Conservation (phyloP, 2,329 filamentous ascomycete genomes). For the Bipolaris cookei region DNA sequence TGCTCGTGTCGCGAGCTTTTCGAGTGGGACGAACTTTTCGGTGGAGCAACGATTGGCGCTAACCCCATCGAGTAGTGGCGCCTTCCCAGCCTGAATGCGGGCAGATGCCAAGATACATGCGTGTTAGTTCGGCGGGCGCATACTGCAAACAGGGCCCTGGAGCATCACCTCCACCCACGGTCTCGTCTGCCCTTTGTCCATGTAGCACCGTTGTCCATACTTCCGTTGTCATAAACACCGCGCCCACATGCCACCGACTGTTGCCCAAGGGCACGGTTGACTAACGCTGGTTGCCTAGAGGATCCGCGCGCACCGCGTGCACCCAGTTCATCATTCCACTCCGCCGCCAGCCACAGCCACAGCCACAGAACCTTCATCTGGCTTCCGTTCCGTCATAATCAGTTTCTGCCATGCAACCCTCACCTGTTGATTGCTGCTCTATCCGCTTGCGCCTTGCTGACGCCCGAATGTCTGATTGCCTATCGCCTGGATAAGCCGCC, state of each 20-base stretch:
- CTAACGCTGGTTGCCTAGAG: conserved; percentile 28
- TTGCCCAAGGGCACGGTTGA: background rate
- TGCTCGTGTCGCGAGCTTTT: conserved; percentile 15
- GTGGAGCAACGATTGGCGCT: conserved; percentile 24
- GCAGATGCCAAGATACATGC: conserved; percentile 7
- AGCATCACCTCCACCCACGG: background rate
- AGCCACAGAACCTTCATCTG: conserved; percentile 23
- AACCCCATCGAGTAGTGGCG: conserved; percentile 15
- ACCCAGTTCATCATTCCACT: conserved; percentile 34
- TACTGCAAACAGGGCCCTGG: background rate
- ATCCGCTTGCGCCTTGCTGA: background rate
- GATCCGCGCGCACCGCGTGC: conserved; percentile 15
- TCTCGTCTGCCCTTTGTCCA: background rate
- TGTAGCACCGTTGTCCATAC: background rate
- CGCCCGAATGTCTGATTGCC: conserved; percentile 12
- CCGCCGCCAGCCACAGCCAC: background rate
- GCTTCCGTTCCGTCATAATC: conserved; percentile 20
- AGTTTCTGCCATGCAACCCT: conserved; percentile 25
- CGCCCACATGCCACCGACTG: background rate
- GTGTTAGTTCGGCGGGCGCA: conserved; percentile 6
- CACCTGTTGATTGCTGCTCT: conserved; percentile 6
- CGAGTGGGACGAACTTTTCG: conserved; percentile 30
- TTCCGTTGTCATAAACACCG: background rate
- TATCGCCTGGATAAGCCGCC: conserved; percentile 24
- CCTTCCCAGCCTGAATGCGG: conserved; percentile 12